Evolutionary conservation across 2,329 filamentous ascomycete species (phyloP).

Genomic region (Fusarium sp.): DNA sequence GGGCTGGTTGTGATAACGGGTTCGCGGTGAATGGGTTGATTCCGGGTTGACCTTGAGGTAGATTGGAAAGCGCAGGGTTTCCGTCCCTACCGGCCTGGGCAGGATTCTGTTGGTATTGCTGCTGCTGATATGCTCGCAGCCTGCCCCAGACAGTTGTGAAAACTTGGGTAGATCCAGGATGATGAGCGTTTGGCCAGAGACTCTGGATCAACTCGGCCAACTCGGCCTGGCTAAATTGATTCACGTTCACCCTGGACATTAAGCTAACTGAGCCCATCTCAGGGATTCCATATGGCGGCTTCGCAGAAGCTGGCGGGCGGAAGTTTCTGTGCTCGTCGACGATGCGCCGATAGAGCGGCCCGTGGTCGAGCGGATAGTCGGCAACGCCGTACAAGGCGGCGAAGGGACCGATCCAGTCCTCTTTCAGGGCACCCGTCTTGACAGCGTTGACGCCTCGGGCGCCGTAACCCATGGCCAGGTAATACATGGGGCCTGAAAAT

Average conservation of each 20-base stretch:
- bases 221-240: too few species aligned
- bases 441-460: constrained; percentile 42
- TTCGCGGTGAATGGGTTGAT: too few species aligned
- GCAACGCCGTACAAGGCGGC: constrained; percentile 30
- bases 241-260: background rate
- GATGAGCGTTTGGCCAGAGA: background rate
- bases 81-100: too few species aligned
- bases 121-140: background rate
- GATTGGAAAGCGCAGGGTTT: too few species aligned
- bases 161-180: background rate
- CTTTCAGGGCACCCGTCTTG: constrained; percentile 38
- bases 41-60: too few species aligned
- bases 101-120: background rate
- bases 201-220: background rate
- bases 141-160: background rate
- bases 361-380: background rate
- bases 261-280: background rate
- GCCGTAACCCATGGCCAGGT: constrained; percentile 51
- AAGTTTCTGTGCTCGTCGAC: background rate
- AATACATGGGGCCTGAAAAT: constrained; percentile 52
- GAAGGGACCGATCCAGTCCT: constrained; percentile 46
- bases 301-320: constrained; percentile 23
- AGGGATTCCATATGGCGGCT: background rate
- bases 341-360: background rate
- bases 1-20: too few species aligned